These are phyloP conservation scores for Trapa bicornis DNA, from an alignment of 345 rosid species.

Conservation along the genomic window DNA sequence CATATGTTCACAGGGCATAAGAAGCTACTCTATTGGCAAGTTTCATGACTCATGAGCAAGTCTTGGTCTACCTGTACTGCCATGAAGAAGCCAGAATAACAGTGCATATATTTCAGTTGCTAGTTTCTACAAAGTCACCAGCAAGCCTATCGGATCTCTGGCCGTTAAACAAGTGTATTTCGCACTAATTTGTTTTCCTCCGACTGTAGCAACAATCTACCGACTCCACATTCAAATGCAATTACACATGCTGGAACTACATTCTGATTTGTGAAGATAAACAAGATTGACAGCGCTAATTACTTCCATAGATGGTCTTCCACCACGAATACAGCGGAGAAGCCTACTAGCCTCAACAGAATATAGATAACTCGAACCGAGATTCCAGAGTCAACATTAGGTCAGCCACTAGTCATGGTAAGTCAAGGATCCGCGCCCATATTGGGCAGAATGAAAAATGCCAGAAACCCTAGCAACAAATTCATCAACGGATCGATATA, in stretches of 20 bases:
- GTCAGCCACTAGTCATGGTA: neutral
- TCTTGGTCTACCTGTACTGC: neutral
- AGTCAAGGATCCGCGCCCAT: neutral
- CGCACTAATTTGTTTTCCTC: neutral
- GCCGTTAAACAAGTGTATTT: neutral
- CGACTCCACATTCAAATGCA: neutral
- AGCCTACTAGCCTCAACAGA: no score
- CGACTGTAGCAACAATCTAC: neutral
- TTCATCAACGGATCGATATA: neutral
- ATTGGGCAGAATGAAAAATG: neutral
- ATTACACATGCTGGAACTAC: neutral
- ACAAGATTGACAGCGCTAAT: neutral
- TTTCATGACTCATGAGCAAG: no score
- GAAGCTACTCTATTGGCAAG: no score
- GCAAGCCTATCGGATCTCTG: neutral
- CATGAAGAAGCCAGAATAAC: neutral
- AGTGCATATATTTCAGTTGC: neutral
- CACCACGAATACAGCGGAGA: neutral
- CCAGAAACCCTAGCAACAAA: neutral
- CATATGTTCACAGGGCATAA: no score
- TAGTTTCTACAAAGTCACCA: neutral
- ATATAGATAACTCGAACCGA: neutral
- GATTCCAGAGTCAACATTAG: neutral
- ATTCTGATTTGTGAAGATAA: neutral
- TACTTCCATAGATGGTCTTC: neutral